A percentile compares a stretch with the other conserved stretches of the same genome.
Conservation (phyloP, 148 eudicot genomes). For the Fagopyrum esculentum region DNA sequence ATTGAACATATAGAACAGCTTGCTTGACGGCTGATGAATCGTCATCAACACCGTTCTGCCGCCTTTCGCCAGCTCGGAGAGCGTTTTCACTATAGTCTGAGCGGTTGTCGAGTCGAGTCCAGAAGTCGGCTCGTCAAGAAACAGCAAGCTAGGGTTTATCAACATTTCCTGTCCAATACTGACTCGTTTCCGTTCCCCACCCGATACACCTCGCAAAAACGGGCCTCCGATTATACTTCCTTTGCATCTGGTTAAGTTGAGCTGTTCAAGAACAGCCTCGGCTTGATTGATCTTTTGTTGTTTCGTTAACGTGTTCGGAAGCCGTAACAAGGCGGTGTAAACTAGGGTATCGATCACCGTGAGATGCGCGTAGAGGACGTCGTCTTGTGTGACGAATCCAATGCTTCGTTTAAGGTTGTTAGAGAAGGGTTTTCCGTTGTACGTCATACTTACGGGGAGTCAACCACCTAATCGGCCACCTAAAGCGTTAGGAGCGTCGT, state of each 20-base stretch:
- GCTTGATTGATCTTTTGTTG: constrained; percentile 31
- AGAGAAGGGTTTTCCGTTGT: constrained; percentile 33
- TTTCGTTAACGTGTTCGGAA: constrained; percentile 31
- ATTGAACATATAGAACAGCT: constrained; percentile 66
- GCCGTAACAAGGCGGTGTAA: constrained; percentile 42
- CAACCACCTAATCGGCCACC: constrained; percentile 38
- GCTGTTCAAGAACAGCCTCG: constrained; percentile 33
- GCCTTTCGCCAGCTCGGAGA: constrained; percentile 46
- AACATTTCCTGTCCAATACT: constrained; percentile 57
- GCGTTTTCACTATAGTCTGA: constrained; percentile 51
- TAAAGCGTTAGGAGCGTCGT: constrained; percentile 41
- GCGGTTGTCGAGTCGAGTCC: constrained; percentile 74
- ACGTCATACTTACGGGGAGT: constrained; percentile 28
- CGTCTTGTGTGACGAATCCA: constrained; percentile 65
- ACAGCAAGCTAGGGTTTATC: constrained; percentile 40
- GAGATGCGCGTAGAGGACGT: constrained; percentile 41
- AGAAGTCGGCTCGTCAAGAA: constrained; percentile 51
- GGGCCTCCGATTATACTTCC: constrained; percentile 35
- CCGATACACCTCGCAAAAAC: constrained; percentile 34
- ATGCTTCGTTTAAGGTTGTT: constrained; percentile 33
- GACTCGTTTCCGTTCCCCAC: constrained; percentile 53
- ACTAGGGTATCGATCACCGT: constrained; percentile 55
- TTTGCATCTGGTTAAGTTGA: constrained; percentile 35
- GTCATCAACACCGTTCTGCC: constrained; percentile 60
- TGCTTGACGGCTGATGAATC: constrained; percentile 86